These are phyloP conservation scores for Trichophyton simii DNA, from an alignment of 2,329 filamentous ascomycete genomes.

Conservation along the genomic window DNA sequence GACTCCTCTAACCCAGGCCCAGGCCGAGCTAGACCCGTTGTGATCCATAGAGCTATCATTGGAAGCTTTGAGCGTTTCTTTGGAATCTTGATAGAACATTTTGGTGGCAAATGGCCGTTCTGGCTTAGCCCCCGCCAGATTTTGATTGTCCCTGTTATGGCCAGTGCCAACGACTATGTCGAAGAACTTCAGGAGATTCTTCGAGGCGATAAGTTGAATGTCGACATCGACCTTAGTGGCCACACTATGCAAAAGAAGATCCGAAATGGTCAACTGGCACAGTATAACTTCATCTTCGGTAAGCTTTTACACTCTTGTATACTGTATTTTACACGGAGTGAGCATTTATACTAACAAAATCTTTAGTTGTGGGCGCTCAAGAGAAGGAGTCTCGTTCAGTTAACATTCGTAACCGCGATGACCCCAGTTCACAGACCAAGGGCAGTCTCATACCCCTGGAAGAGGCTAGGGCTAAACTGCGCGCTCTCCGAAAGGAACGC, in stretches of 20 bases:
- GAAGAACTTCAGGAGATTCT: conserved; percentile 36
- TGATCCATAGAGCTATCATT: conserved; percentile 41
- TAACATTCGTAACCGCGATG: conserved; percentile 53
- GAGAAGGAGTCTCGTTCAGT: conserved; percentile 48
- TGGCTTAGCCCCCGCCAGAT: conserved; percentile 41
- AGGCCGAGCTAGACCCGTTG: conserved; percentile 38
- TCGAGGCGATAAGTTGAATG: conserved; percentile 34
- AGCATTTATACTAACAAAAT: background rate
- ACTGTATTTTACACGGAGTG: background rate
- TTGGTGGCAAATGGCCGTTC: conserved; percentile 42
- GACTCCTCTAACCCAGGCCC: conserved; percentile 26
- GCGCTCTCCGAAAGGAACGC: conserved; percentile 34
- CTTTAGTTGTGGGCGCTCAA: conserved; percentile 47
- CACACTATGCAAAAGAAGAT: conserved; percentile 43
- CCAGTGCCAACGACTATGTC: conserved; percentile 37
- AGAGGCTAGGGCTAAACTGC: conserved; percentile 44
- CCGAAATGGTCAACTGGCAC: conserved; percentile 35
- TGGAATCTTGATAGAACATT: conserved; percentile 40
- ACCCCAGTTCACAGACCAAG: conserved; percentile 49
- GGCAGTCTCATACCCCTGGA: conserved; percentile 50
- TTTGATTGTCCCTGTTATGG: conserved; percentile 40
- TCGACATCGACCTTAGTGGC: conserved; percentile 37
- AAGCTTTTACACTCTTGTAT: conserved; percentile 14
- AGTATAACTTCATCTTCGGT: conserved; percentile 43
- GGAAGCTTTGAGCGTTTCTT: conserved; percentile 41